These are phyloP conservation scores for Russula sp. DNA, from an alignment of 768 basidiomycete genomes.

Conservation along the genomic window DNA sequence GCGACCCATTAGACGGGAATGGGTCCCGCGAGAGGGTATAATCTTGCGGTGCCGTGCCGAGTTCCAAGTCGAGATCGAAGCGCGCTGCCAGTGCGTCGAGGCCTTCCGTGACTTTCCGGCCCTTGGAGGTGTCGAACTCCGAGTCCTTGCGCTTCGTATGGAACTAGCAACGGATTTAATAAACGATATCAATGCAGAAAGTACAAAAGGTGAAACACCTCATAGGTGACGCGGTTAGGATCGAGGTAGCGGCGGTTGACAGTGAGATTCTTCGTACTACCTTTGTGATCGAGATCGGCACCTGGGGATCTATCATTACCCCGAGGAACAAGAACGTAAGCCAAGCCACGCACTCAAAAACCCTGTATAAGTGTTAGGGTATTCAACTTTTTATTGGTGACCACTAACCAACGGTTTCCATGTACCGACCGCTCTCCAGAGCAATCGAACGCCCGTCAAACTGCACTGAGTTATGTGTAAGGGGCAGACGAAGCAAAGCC, in stretches of 20 bases:
- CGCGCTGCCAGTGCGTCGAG: conserved; percentile 45
- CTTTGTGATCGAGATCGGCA: conserved; percentile 41
- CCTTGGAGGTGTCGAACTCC: conserved; percentile 57
- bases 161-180: conserved; percentile 38
- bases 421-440: conserved; percentile 80
- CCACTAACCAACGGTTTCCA: conserved; percentile 80
- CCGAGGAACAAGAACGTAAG: not conserved
- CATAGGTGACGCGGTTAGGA: conserved; percentile 69
- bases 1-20: conserved; percentile 54
- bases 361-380: conserved; percentile 28
- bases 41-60: conserved; percentile 71
- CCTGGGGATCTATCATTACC: conserved; percentile 30
- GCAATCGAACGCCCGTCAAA: conserved; percentile 73
- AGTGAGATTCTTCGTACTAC: conserved; percentile 44
- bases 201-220: conserved; percentile 36
- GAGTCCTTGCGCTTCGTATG: conserved; percentile 50
- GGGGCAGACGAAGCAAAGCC: not conserved
- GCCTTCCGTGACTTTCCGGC: conserved; percentile 48
- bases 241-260: conserved; percentile 74
- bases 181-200: not conserved
- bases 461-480: conserved; percentile 37
- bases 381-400: not conserved
- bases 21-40: conserved; percentile 62
- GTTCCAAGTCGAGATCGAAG: conserved; percentile 59
- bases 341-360: conserved; percentile 53